Conservation (phyloP, 257 asterid genomes). For the Forsythia suspensa region DNA sequence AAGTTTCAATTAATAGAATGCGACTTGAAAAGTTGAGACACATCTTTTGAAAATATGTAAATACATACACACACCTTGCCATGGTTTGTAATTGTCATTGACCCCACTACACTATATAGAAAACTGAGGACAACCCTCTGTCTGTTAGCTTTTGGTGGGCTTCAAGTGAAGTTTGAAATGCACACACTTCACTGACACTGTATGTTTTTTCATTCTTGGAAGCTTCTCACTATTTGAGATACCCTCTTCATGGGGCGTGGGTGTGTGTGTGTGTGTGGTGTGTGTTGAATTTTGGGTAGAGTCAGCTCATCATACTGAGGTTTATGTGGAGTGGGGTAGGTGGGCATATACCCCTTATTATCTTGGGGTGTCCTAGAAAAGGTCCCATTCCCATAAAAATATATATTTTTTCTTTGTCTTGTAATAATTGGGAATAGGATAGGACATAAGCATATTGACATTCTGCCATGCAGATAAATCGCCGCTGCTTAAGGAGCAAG, state of each 20-base stretch:
- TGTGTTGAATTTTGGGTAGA: slow-evolving; percentile 12
- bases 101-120: slow-evolving; percentile 17
- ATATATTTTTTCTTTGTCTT: slow-evolving; percentile 24
- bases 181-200: slow-evolving; percentile 19
- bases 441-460: slow-evolving; percentile 58
- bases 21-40: too few relatives aligned
- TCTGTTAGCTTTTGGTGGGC: slow-evolving; percentile 59
- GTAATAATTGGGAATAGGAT: slow-evolving; percentile 36
- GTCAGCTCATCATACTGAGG: slow-evolving; percentile 36
- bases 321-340: neutral
- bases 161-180: slow-evolving; percentile 33
- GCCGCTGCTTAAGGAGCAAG: slow-evolving; percentile 56
- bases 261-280: neutral
- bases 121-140: slow-evolving; percentile 41
- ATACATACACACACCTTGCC: too few relatives aligned
- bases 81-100: neutral
- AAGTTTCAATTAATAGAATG: too few relatives aligned
- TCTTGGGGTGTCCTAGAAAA: slow-evolving; percentile 19
- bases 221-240: slow-evolving; percentile 44
- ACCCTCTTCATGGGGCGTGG: slow-evolving; percentile 14
- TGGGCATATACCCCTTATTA: neutral
- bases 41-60: too few relatives aligned
- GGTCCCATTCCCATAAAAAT: neutral
- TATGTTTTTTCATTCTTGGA: slow-evolving; percentile 49
- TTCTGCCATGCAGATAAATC: slow-evolving; percentile 33